Conservation (phyloP, 768 basidiomycete genomes). For the Leccinum disarticulatum region DNA sequence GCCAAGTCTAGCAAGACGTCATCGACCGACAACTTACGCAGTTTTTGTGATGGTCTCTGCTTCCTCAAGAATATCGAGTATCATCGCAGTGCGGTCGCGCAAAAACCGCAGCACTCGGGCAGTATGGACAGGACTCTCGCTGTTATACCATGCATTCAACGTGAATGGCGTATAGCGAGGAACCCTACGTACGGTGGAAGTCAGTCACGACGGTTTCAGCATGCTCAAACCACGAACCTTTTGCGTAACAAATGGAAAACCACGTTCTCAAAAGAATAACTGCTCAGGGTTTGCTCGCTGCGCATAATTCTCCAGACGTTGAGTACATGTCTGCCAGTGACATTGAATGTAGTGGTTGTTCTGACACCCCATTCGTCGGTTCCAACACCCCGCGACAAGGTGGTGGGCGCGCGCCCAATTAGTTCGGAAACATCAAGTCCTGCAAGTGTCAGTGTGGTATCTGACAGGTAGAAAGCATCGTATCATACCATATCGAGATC, state of each 20-base stretch:
- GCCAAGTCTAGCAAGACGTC: neutral
- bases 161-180: constrained; percentile 69
- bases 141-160: constrained; percentile 69
- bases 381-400: constrained; percentile 26
- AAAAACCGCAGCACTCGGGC: constrained; percentile 62
- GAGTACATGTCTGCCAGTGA: constrained; percentile 85
- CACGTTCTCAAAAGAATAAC: constrained; percentile 89
- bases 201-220: constrained; percentile 1
- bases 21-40: constrained; percentile 51
- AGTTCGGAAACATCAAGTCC: constrained; percentile 72
- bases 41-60: constrained; percentile 86
- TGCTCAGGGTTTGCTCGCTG: constrained; percentile 71
- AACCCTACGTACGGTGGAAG: constrained; percentile 45
- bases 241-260: constrained; percentile 75
- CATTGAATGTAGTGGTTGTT: constrained; percentile 79
- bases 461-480: neutral
- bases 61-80: constrained; percentile 77
- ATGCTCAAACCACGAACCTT: constrained; percentile 49
- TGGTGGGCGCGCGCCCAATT: constrained; percentile 71
- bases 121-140: constrained; percentile 54
- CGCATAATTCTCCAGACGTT: constrained; percentile 94
- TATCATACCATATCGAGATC: constrained; percentile 59
- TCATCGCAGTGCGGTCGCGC: constrained; percentile 59
- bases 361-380: constrained; percentile 68
- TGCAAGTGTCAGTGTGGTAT: constrained; percentile 31